phyloP scores from a whole-genome alignment of 495 filamentous ascomycete species.

The Talaromyces stipitatus region DNA sequence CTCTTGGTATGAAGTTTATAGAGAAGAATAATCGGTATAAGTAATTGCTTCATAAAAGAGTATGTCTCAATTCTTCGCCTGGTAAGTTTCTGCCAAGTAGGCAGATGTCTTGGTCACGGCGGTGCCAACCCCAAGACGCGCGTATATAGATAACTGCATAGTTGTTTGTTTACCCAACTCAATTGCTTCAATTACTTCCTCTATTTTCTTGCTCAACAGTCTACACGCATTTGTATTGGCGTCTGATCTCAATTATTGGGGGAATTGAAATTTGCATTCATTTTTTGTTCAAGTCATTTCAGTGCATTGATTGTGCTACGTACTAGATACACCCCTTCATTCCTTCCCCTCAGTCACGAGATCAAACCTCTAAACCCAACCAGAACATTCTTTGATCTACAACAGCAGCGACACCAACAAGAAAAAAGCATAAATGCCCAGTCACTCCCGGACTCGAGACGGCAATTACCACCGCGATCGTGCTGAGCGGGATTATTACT shows the following conservation, averaged over 20 bases:
- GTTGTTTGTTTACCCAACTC: not conserved
- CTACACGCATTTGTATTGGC: not conserved
- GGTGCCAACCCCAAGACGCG: not conserved
- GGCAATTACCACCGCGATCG: conserved; percentile 33
- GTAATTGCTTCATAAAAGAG: not conserved
- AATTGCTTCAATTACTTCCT: not conserved
- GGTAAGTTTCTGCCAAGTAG: not conserved
- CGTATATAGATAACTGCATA: not conserved
- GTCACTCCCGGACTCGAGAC: conserved; percentile 33
- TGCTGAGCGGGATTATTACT: conserved; percentile 24
- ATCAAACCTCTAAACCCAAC: not conserved
- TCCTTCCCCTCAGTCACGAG: not conserved
- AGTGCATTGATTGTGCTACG: too few relatives aligned
- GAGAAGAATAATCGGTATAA: not conserved
- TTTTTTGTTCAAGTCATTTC: too few relatives aligned
- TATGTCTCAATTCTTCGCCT: not conserved
- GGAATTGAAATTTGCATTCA: not conserved
- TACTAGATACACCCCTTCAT: too few relatives aligned
- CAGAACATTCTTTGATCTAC: not conserved
- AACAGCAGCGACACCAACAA: not conserved
- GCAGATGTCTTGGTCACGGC: not conserved
- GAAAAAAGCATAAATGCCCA: conserved; percentile 24
- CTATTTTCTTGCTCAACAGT: not conserved
- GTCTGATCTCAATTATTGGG: not conserved
- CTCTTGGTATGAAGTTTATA: not conserved